These are phyloP conservation scores for Xylaria digitata DNA, from an alignment of 2,329 filamentous ascomycete species.

Conservation along the genomic window DNA sequence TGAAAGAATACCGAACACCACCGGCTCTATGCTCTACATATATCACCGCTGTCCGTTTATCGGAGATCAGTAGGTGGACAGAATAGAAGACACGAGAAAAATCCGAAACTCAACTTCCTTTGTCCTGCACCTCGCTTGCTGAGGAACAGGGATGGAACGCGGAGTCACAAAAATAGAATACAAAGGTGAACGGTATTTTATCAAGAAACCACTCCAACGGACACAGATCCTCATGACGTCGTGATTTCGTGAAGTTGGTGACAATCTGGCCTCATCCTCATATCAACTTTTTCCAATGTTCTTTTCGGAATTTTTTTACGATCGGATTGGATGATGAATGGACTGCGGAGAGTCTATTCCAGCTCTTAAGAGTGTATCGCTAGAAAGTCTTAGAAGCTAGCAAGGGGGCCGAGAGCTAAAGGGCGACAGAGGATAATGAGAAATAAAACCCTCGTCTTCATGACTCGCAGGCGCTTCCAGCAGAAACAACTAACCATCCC, in stretches of 20 bases:
- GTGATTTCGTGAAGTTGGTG: conserved; percentile 29
- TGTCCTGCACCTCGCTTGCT: conserved; percentile 23
- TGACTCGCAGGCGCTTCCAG: conserved; percentile 37
- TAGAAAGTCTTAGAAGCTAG: conserved; percentile 3
- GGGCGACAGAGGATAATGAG: background rate
- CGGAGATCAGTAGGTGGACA: background rate
- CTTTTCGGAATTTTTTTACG: conserved; percentile 6
- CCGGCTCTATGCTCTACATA: background rate
- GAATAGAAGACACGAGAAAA: background rate
- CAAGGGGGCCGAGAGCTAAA: conserved; percentile 9
- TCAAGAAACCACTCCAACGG: conserved; percentile 19
- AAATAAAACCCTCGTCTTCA: conserved; percentile 31
- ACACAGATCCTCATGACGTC: conserved; percentile 21
- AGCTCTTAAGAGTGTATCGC: conserved; percentile 20
- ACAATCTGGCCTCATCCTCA: conserved; percentile 30
- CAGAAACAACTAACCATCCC: conserved; percentile 38
- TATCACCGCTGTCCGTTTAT: background rate
- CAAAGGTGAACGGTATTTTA: conserved; percentile 13
- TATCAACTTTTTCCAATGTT: conserved; percentile 19
- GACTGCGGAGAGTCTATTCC: conserved; percentile 7
- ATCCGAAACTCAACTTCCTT: conserved; percentile 6
- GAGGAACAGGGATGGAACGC: conserved; percentile 6
- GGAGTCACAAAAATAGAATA: background rate
- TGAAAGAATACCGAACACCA: conserved; percentile 9
- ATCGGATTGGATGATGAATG: conserved; percentile 10